A percentile compares a stretch with the other conserved stretches of the same genome.
Conservation (phyloP, 73 alveolate genomes). For the Paramecium sonneborni region DNA sequence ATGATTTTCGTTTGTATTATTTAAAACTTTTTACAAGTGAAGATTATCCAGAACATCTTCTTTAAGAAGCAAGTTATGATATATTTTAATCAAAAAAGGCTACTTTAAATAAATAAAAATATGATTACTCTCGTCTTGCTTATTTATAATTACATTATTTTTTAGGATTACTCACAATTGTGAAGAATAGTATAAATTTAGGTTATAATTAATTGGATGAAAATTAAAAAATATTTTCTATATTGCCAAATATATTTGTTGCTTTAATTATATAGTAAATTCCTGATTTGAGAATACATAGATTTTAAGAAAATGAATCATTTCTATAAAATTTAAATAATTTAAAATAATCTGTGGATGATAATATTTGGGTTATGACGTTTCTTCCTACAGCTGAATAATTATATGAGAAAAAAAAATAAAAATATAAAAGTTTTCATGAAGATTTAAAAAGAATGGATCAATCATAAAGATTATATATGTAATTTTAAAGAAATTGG, state of each 20-base stretch:
- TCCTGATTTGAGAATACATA: neutral
- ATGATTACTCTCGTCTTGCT: neutral
- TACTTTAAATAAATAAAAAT: neutral
- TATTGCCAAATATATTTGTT: constrained; percentile 10
- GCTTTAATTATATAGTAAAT: neutral
- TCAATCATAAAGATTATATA: neutral
- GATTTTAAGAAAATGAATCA: neutral
- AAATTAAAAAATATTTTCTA: neutral
- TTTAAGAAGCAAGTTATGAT: neutral
- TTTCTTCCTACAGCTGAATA: neutral
- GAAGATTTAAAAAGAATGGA: neutral
- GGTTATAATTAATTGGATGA: constrained; percentile 35
- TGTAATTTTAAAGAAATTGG: constrained; percentile 34
- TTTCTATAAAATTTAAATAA: neutral
- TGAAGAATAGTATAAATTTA: neutral
- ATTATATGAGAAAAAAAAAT: neutral
- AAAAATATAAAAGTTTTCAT: neutral
- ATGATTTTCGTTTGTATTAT: neutral
- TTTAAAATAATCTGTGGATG: neutral
- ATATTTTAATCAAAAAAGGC: neutral
- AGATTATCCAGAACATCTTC: neutral
- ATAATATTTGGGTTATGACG: neutral
- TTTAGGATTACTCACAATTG: neutral
- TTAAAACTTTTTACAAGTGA: neutral
- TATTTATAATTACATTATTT: constrained; percentile 20